These are phyloP conservation scores for Tympanopsis confertula DNA, from an alignment of 2,329 filamentous ascomycete species.

Conservation along the genomic window DNA sequence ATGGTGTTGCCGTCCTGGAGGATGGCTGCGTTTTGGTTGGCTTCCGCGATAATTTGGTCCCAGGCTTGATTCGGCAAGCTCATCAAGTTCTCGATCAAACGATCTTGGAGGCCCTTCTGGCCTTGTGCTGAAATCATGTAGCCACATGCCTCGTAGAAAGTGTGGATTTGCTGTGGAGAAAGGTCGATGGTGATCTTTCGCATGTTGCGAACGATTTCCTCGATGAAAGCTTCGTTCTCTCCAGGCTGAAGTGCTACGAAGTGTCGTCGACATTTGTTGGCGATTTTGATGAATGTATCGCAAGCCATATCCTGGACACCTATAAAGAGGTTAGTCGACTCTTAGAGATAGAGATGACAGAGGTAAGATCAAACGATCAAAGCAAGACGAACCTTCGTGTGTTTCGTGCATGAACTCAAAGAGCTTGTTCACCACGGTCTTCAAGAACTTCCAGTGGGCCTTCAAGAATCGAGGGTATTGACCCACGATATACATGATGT, in stretches of 20 bases:
- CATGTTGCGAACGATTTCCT: slow-evolving; percentile 93
- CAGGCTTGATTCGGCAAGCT: slow-evolving; percentile 83
- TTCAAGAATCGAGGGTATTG: slow-evolving; percentile 97
- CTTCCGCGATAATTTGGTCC: slow-evolving; percentile 86
- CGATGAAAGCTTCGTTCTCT: slow-evolving; percentile 91
- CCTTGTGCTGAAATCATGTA: slow-evolving; percentile 99
- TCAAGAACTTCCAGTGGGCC: slow-evolving; percentile 98
- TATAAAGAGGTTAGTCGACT: too few relatives aligned
- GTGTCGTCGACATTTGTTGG: slow-evolving; percentile 91
- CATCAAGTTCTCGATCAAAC: slow-evolving; percentile 86
- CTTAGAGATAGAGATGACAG: too few relatives aligned
- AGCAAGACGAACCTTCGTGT: slow-evolving; percentile 55
- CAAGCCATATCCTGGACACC: slow-evolving; percentile 99
- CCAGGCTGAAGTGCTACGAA: slow-evolving; percentile 93
- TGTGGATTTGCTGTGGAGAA: slow-evolving; percentile 93
- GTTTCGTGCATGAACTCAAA: slow-evolving; percentile 99
- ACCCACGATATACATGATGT: slow-evolving; percentile 99
- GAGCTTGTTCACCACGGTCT: slow-evolving; percentile 98
- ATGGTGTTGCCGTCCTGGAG: slow-evolving; percentile 90
- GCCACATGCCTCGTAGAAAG: slow-evolving; percentile 96
- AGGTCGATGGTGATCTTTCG: slow-evolving; percentile 91
- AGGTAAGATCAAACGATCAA: too few relatives aligned
- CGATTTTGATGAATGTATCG: slow-evolving; percentile 99
- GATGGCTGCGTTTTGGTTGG: slow-evolving; percentile 73
- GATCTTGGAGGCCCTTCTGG: slow-evolving; percentile 85